phyloP scores from a whole-genome alignment of 2,329 filamentous ascomycete genomes.

The Pseudocercospora fijiensis region DNA sequence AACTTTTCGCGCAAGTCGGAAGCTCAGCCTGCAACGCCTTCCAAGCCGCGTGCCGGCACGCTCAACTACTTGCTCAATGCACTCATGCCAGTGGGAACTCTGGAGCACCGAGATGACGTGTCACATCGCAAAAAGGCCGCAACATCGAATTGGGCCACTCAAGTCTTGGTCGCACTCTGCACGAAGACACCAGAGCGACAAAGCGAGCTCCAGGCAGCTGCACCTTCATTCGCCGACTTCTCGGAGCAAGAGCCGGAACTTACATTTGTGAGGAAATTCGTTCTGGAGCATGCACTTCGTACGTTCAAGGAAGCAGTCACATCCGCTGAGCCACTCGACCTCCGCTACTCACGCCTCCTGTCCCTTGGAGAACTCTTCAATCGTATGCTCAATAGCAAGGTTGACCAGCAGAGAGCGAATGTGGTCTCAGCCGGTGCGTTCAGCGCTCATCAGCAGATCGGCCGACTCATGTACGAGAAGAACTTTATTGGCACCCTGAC shows the following conservation, averaged over 20 bases:
- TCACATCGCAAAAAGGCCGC: slow-evolving; percentile 78
- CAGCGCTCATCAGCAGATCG: slow-evolving; percentile 74
- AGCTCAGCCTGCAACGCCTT: slow-evolving; percentile 78
- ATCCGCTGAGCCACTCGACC: slow-evolving; percentile 76
- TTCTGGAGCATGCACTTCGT: slow-evolving; percentile 87
- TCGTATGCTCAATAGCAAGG: slow-evolving; percentile 80
- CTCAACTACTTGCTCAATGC: slow-evolving; percentile 90
- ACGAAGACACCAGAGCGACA: slow-evolving; percentile 81
- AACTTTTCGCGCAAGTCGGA: slow-evolving; percentile 95
- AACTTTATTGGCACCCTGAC: slow-evolving; percentile 88
- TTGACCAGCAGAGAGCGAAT: slow-evolving; percentile 52
- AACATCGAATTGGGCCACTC: slow-evolving; percentile 82
- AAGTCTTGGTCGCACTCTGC: slow-evolving; percentile 81
- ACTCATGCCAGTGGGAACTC: slow-evolving; percentile 65
- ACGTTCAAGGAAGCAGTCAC: slow-evolving; percentile 84
- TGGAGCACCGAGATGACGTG: slow-evolving; percentile 71
- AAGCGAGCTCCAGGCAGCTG: slow-evolving; percentile 30
- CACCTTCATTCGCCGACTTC: slow-evolving; percentile 36
- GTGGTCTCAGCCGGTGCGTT: slow-evolving; percentile 19
- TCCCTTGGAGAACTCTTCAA: slow-evolving; percentile 89
- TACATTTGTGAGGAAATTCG: slow-evolving; percentile 89
- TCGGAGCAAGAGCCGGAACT: slow-evolving; percentile 79
- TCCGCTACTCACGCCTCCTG: slow-evolving; percentile 83
- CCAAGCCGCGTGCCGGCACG: slow-evolving; percentile 88
- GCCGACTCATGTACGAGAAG: slow-evolving; percentile 97